phyloP scores from a whole-genome alignment of 345 rosid species.

The Microthlaspi erraticum region DNA sequence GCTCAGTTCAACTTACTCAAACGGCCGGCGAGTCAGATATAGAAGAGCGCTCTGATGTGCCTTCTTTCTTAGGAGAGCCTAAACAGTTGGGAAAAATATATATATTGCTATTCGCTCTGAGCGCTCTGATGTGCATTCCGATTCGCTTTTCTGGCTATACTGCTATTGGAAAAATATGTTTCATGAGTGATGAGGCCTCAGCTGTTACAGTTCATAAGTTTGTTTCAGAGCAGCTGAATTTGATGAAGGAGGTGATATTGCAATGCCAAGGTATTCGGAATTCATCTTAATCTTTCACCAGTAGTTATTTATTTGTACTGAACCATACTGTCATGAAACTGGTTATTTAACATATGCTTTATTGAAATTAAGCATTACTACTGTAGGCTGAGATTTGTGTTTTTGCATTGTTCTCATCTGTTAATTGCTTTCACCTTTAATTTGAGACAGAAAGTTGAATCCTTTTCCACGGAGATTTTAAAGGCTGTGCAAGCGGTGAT shows the following conservation, averaged over 20 bases:
- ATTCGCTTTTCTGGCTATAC: slow-evolving; percentile 54
- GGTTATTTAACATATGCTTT: slow-evolving; percentile 4
- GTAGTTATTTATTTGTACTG: neutral
- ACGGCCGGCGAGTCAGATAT: too few relatives aligned
- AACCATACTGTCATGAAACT: slow-evolving; percentile 1
- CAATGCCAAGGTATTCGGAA: slow-evolving; percentile 64
- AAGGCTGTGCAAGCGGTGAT: slow-evolving; percentile 66
- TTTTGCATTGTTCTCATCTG: slow-evolving; percentile 15
- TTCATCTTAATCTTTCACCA: slow-evolving; percentile 15
- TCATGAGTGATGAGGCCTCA: slow-evolving; percentile 45
- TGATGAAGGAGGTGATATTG: slow-evolving; percentile 56
- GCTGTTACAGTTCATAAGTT: slow-evolving; percentile 56
- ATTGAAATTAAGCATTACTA: neutral
- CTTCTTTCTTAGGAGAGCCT: too few relatives aligned
- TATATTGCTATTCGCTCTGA: too few relatives aligned
- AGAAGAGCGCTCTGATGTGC: too few relatives aligned
- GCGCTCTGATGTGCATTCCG: too few relatives aligned
- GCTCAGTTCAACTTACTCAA: too few relatives aligned
- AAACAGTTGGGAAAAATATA: too few relatives aligned
- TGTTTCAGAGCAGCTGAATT: slow-evolving; percentile 62
- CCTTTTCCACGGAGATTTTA: slow-evolving; percentile 58
- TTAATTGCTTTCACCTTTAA: slow-evolving; percentile 25
- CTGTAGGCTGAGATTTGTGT: slow-evolving; percentile 19
- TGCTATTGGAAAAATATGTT: slow-evolving; percentile 56
- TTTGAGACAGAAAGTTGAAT: slow-evolving; percentile 60